Conservation (phyloP, 2,329 filamentous ascomycete genomes). For the Bipolaris bicolor region DNA sequence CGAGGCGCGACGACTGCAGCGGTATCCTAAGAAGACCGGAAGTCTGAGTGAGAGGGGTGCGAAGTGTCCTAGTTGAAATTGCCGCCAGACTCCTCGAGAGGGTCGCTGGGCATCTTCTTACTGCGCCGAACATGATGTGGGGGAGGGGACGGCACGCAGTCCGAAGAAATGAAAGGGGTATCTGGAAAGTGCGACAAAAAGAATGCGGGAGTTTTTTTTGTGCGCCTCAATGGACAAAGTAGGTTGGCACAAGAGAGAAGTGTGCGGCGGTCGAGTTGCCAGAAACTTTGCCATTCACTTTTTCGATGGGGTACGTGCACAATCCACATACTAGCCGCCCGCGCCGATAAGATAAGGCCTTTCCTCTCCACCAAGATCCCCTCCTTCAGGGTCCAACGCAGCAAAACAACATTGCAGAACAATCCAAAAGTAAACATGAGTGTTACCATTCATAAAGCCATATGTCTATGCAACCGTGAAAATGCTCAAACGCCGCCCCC, state of each 20-base stretch:
- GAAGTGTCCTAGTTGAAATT: slow-evolving; percentile 35
- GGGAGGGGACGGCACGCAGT: slow-evolving; percentile 19
- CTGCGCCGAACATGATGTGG: slow-evolving; percentile 52
- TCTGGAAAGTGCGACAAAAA: slow-evolving; percentile 17
- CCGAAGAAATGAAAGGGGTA: slow-evolving; percentile 16
- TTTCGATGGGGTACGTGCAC: slow-evolving; percentile 31
- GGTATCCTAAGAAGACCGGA: slow-evolving; percentile 28
- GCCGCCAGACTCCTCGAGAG: slow-evolving; percentile 42
- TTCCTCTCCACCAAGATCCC: neutral
- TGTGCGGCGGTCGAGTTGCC: slow-evolving; percentile 11
- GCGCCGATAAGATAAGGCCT: slow-evolving; percentile 26
- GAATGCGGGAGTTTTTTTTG: slow-evolving; percentile 3
- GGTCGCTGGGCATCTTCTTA: slow-evolving; percentile 50
- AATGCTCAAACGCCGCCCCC: neutral
- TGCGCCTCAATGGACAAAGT: slow-evolving; percentile 21
- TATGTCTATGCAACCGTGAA: slow-evolving; percentile 1
- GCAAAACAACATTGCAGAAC: neutral
- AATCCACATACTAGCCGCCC: slow-evolving; percentile 19
- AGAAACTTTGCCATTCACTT: slow-evolving; percentile 32
- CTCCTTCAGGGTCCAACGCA: neutral
- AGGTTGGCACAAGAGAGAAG: slow-evolving; percentile 20
- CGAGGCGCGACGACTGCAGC: slow-evolving; percentile 25
- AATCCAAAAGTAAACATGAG: neutral
- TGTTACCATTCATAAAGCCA: neutral
- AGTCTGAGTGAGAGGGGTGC: slow-evolving; percentile 27